These are phyloP conservation scores for Marasmius tenuissimus DNA, from an alignment of 1,284 basidiomycete species.

Conservation along the genomic window DNA sequence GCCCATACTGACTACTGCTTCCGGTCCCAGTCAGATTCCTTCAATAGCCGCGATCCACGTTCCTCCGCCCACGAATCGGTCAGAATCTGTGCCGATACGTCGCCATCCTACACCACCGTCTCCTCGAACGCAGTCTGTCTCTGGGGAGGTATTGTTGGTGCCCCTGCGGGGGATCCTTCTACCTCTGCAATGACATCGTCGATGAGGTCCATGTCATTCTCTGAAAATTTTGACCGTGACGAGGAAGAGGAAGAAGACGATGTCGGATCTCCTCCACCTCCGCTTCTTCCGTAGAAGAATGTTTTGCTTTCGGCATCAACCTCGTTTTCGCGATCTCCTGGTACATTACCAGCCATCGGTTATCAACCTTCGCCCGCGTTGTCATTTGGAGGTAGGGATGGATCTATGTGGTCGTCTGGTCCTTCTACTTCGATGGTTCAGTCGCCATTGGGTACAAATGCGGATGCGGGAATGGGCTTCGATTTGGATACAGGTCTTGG, in stretches of 20 bases:
- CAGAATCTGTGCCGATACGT: conserved; percentile 4
- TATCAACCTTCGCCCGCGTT: neutral
- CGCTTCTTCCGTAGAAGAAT: neutral
- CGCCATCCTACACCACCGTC: neutral
- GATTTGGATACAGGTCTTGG: too few species aligned
- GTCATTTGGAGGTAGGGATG: neutral
- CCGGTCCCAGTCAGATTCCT: neutral
- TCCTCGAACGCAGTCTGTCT: neutral
- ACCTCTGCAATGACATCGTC: neutral
- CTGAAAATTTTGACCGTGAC: neutral
- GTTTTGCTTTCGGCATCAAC: neutral
- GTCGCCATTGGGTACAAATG: too few species aligned
- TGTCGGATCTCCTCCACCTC: neutral
- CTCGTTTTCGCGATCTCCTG: neutral
- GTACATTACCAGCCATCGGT: neutral
- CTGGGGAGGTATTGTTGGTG: neutral
- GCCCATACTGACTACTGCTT: conserved; percentile 9
- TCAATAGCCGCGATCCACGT: neutral
- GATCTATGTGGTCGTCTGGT: neutral
- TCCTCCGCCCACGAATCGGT: conserved; percentile 9
- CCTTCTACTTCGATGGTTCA: conserved; percentile 17
- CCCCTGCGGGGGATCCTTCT: neutral
- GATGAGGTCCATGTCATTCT: neutral
- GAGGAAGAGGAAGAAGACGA: neutral
- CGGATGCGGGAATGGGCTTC: too few species aligned